Evolutionary conservation across 2,329 filamentous ascomycete species (phyloP).

Genomic region (Cytospora piceae): DNA sequence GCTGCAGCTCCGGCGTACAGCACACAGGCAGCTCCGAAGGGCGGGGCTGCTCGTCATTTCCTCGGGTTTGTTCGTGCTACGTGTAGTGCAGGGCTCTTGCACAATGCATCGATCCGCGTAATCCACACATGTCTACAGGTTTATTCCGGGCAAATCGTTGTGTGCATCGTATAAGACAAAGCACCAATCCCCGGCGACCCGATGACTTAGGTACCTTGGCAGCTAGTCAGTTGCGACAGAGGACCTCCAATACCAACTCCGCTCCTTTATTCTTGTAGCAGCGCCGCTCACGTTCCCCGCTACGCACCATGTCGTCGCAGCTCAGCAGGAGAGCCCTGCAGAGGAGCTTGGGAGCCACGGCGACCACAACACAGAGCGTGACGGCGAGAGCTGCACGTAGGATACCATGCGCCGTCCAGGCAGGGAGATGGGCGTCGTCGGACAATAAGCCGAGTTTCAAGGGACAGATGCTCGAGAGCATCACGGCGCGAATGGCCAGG

Average conservation of each 20-base stretch:
- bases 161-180: too few relatives aligned
- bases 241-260: neutral
- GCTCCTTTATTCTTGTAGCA: neutral
- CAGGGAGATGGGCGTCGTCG: conserved; percentile 26
- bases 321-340: conserved; percentile 28
- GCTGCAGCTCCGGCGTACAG: neutral
- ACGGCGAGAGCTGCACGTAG: conserved; percentile 10
- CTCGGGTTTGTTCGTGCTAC: conserved; percentile 28
- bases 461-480: conserved; percentile 59
- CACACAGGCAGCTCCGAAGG: neutral
- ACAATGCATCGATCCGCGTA: too few relatives aligned
- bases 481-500: conserved; percentile 51
- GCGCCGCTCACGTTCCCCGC: neutral
- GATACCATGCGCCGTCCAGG: conserved; percentile 10
- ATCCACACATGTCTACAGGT: too few relatives aligned
- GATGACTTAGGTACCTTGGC: too few relatives aligned
- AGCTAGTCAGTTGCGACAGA: neutral
- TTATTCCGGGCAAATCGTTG: too few relatives aligned
- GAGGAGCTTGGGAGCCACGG: conserved; percentile 17
- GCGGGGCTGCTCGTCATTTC: conserved; percentile 28
- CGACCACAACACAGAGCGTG: conserved; percentile 1
- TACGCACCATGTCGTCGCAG: conserved; percentile 25
- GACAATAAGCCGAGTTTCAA: conserved; percentile 44
- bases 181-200: too few relatives aligned
- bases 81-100: conserved; percentile 8